Percentiles rank a stretch among this genome's conserved stretches.
phyloP scores from a whole-genome alignment of 2,329 filamentous ascomycete genomes.

The Dryadomyces quercivorus region DNA sequence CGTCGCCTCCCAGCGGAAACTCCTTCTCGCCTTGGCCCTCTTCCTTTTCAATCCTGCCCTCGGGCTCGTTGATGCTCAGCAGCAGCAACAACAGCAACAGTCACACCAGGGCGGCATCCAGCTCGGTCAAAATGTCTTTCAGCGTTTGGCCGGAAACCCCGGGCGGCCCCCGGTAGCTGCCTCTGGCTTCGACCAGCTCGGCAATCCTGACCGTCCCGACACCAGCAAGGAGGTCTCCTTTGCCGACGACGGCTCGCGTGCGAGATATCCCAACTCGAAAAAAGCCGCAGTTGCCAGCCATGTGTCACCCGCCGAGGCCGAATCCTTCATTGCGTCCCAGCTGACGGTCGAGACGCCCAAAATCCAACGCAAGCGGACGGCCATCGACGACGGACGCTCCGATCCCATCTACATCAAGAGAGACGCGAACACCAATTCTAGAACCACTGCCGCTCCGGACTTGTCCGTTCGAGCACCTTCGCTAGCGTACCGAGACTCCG shows the following conservation, averaged over 20 bases:
- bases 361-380: constrained; percentile 13
- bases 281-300: constrained; percentile 10
- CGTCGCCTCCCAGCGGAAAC: constrained; percentile 32
- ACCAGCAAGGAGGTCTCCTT: not conserved
- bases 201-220: not conserved
- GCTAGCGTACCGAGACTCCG: constrained; percentile 55
- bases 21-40: constrained; percentile 43
- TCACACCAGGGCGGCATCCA: not conserved
- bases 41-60: constrained; percentile 45
- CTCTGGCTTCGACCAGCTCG: not conserved
- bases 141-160: not conserved
- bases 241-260: not conserved
- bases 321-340: constrained; percentile 14
- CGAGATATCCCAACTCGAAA: not conserved
- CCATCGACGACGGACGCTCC: constrained; percentile 14
- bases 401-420: constrained; percentile 7
- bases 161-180: not conserved
- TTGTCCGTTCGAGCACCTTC: constrained; percentile 83
- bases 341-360: constrained; percentile 16
- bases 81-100: constrained; percentile 35
- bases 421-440: constrained; percentile 13
- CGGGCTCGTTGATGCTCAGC: constrained; percentile 48
- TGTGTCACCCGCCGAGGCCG: constrained; percentile 15
- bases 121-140: not conserved
- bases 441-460: constrained; percentile 91